Percentiles rank a stretch among this genome's conserved stretches.
phyloP scores from a whole-genome alignment of 345 rosid genomes.

The Acer saccharum region DNA sequence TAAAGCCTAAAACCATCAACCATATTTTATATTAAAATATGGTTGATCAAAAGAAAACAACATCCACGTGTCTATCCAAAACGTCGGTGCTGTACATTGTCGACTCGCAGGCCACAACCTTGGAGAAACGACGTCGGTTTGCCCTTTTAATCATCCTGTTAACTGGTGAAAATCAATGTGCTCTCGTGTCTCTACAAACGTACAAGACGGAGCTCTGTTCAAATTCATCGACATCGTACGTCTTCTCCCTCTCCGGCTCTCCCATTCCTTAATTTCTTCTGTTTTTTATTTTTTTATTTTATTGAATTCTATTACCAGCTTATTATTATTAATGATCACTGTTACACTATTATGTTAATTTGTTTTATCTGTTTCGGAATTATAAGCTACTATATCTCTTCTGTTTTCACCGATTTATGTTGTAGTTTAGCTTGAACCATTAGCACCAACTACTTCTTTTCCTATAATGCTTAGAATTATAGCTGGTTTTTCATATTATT shows the following conservation, averaged over 20 bases:
- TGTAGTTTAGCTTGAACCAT: neutral
- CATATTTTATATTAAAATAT: too few relatives aligned
- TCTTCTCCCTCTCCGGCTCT: neutral
- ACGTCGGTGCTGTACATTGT: neutral
- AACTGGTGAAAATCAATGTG: too few relatives aligned
- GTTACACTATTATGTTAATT: neutral
- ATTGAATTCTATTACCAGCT: neutral
- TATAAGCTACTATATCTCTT: neutral
- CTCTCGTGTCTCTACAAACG: conserved; percentile 1
- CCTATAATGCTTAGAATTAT: neutral
- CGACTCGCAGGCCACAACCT: too few relatives aligned
- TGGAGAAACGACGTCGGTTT: neutral
- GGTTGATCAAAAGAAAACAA: too few relatives aligned
- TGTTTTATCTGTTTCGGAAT: neutral
- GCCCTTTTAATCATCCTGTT: too few relatives aligned
- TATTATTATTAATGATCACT: neutral
- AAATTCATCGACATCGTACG: neutral
- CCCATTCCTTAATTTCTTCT: neutral
- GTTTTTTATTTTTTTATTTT: neutral
- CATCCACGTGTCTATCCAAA: neutral
- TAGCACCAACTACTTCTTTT: neutral
- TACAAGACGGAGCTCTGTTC: neutral
- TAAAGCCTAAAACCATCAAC: too few relatives aligned
- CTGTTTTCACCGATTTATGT: neutral
- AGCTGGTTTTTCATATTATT: neutral